Conservation (phyloP, 345 rosid species). For the Moringa oleifera region DNA sequence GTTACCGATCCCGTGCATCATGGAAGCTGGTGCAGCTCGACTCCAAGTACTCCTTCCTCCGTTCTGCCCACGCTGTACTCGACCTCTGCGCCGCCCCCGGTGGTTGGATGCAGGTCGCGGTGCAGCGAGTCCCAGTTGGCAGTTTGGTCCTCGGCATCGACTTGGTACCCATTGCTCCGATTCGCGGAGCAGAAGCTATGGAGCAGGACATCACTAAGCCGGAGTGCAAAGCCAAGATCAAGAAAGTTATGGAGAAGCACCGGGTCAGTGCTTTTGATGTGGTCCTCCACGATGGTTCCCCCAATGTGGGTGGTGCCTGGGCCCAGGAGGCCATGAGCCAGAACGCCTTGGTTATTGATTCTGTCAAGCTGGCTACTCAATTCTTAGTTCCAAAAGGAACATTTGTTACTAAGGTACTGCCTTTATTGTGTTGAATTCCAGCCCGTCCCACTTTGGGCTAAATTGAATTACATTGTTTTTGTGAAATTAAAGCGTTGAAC, state of each 20-base stretch:
- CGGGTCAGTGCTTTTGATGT: constrained; percentile 64
- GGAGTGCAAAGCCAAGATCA: constrained; percentile 66
- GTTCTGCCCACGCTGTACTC: constrained; percentile 63
- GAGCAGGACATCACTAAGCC: constrained; percentile 79
- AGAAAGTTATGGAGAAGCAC: constrained; percentile 59
- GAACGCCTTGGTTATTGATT: constrained; percentile 86
- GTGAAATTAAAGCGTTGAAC: too few relatives aligned
- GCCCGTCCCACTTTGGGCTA: not conserved
- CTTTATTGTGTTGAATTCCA: not conserved
- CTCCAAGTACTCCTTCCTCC: constrained; percentile 58
- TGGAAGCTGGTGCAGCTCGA: constrained; percentile 89
- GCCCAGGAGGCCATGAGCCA: constrained; percentile 82
- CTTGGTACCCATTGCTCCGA: constrained; percentile 58
- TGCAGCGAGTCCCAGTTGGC: constrained; percentile 82
- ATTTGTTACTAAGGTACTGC: constrained; percentile 68
- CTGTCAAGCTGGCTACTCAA: constrained; percentile 76
- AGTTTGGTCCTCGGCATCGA: constrained; percentile 89
- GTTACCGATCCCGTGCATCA: constrained; percentile 90
- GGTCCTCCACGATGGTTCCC: constrained; percentile 90
- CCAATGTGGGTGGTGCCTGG: constrained; percentile 97
- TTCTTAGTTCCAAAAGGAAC: constrained; percentile 71
- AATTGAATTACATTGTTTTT: not conserved
- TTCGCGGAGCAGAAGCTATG: constrained; percentile 63
- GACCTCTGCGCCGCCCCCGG: constrained; percentile 98
- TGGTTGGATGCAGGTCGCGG: constrained; percentile 97